phyloP scores from a whole-genome alignment of 257 asterid species.

The Nicotiana tabacum region DNA sequence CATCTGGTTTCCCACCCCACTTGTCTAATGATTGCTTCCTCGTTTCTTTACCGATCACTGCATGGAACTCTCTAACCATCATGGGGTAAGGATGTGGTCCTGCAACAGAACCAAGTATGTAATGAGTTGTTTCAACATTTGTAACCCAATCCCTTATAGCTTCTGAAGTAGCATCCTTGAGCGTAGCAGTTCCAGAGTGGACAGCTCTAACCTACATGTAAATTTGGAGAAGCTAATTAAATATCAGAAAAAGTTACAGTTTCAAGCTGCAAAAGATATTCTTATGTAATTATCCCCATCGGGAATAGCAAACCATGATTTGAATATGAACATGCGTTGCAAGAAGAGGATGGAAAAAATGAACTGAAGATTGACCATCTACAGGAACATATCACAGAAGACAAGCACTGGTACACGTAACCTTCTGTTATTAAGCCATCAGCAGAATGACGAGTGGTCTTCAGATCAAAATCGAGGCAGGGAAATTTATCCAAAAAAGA shows the following conservation, averaged over 20 bases:
- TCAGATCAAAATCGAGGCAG: not conserved
- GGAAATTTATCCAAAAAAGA: not conserved
- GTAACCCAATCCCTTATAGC: constrained; percentile 97
- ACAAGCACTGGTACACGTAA: not conserved
- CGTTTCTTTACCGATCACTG: constrained; percentile 93
- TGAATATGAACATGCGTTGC: not conserved
- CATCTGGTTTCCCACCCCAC: constrained; percentile 89
- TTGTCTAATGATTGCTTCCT: constrained; percentile 84
- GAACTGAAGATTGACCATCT: not conserved
- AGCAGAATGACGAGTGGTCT: not conserved
- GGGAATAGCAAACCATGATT: not conserved
- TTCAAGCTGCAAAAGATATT: not conserved
- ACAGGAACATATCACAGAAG: not conserved
- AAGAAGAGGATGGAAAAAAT: not conserved
- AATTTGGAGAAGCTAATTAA: not conserved
- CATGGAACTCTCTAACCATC: constrained; percentile 96
- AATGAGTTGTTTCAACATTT: constrained; percentile 87
- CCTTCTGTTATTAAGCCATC: not conserved
- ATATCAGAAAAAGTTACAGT: not conserved
- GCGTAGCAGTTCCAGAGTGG: constrained; percentile 93
- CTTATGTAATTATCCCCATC: not conserved
- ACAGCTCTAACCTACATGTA: constrained; percentile 71
- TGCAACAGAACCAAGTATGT: constrained; percentile 89
- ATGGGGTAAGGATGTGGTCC: constrained; percentile 97
- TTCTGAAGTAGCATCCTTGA: constrained; percentile 97